Conservation (phyloP, 2,329 filamentous ascomycete genomes). For the Fusarium sp. region DNA sequence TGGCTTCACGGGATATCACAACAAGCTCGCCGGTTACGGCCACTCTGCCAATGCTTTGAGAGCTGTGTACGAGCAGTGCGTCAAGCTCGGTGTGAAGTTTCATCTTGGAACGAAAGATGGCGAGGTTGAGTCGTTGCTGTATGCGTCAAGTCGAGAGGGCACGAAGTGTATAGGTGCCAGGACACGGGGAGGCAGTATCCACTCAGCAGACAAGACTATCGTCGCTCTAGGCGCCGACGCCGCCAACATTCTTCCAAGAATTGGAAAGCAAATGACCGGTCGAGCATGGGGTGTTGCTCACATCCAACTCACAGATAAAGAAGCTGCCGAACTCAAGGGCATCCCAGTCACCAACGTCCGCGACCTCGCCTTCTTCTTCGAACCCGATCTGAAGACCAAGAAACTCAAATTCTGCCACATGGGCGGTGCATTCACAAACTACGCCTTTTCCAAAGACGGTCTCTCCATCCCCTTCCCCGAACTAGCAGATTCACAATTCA, state of each 20-base stretch:
- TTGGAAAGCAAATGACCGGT: constrained; percentile 27
- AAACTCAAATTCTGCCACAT: constrained; percentile 32
- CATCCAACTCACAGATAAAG: constrained; percentile 21
- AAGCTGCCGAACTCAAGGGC: constrained; percentile 12
- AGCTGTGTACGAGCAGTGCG: constrained; percentile 17
- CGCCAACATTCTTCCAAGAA: constrained; percentile 2
- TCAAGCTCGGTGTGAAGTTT: constrained; percentile 23
- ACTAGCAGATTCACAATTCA: constrained; percentile 16
- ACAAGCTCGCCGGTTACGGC: constrained; percentile 24
- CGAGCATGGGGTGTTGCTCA: constrained; percentile 25
- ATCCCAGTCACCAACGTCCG: constrained; percentile 28
- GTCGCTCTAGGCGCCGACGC: constrained; percentile 19
- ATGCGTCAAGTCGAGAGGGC: constrained; percentile 11
- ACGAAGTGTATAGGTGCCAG: constrained; percentile 17
- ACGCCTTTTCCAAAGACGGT: constrained; percentile 22
- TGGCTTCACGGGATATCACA: constrained; percentile 18
- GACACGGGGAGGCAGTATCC: constrained; percentile 1
- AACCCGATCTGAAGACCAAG: constrained; percentile 18
- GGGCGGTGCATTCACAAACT: constrained; percentile 27
- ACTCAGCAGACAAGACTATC: constrained; percentile 20
- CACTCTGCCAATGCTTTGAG: constrained; percentile 22
- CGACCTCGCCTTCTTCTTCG: constrained; percentile 25
- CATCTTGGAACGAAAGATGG: constrained; percentile 6
- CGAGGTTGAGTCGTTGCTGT: constrained; percentile 18
- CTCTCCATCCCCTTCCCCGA: constrained; percentile 6